Percentiles rank a stretch among this genome's conserved stretches.
Evolutionary conservation across 306 rosid species (phyloP).

Genomic region (Rosa lucieae): DNA sequence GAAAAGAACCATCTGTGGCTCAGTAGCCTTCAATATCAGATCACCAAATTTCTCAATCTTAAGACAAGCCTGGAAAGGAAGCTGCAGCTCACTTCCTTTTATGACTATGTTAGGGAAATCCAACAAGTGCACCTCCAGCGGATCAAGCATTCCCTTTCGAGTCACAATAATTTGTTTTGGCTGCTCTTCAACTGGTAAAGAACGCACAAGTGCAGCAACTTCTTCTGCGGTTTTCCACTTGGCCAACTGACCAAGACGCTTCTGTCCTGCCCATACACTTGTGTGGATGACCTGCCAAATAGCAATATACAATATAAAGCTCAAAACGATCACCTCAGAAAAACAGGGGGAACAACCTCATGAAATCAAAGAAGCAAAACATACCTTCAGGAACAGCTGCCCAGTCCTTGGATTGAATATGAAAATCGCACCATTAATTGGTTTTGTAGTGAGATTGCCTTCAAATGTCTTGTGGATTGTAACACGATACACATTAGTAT

Average conservation of each 20-base stretch:
- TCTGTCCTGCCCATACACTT: slow-evolving; percentile 99
- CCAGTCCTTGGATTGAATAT: slow-evolving; percentile 99
- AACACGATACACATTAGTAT: slow-evolving; percentile 97
- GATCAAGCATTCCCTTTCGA: slow-evolving; percentile 99
- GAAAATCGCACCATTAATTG: slow-evolving; percentile 96
- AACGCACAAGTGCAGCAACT: slow-evolving; percentile 99
- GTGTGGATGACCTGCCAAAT: slow-evolving; percentile 90
- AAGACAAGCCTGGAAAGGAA: slow-evolving; percentile 98
- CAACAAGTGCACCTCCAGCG: slow-evolving; percentile 91
- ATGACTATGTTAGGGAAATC: slow-evolving; percentile 97
- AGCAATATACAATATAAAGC: slow-evolving; percentile 12
- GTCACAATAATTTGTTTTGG: slow-evolving; percentile 98
- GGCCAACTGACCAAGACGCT: slow-evolving; percentile 99
- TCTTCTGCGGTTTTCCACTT: slow-evolving; percentile 99
- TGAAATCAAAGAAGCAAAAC: slow-evolving; percentile 16
- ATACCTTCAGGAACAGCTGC: slow-evolving; percentile 88
- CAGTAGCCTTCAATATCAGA: slow-evolving; percentile 97
- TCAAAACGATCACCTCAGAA: slow-evolving; percentile 1
- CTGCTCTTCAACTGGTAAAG: slow-evolving; percentile 97
- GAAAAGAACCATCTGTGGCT: slow-evolving; percentile 99
- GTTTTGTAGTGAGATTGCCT: slow-evolving; percentile 98
- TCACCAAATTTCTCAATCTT: slow-evolving; percentile 99
- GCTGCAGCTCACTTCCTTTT: slow-evolving; percentile 99
- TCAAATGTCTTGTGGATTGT: slow-evolving; percentile 98
- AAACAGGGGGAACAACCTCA: too few relatives aligned